Evolutionary conservation across 441 rosid species (phyloP).

Genomic region (Populus hybrid): DNA sequence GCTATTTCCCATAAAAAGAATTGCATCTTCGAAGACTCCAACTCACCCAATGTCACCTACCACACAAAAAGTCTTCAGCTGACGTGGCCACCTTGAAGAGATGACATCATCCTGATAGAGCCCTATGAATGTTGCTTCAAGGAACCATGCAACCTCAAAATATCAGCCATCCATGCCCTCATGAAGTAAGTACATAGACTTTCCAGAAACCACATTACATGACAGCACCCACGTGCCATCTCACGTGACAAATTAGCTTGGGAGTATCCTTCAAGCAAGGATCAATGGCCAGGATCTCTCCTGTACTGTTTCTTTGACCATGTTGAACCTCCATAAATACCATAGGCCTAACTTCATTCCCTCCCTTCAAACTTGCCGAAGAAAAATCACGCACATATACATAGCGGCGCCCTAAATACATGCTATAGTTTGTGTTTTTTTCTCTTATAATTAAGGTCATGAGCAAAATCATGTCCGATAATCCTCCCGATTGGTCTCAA

Average conservation of each 20-base stretch:
- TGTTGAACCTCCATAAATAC: slow-evolving; percentile 24
- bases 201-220: slow-evolving; percentile 12
- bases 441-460: slow-evolving; percentile 3
- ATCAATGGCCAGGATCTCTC: slow-evolving; percentile 23
- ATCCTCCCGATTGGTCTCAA: slow-evolving; percentile 45
- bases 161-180: background rate
- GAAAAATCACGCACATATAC: background rate
- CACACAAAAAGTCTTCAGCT: slow-evolving; percentile 1
- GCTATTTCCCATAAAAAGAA: background rate
- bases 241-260: slow-evolving; percentile 11
- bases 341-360: background rate
- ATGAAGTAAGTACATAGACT: background rate
- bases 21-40: background rate
- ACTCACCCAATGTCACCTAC: background rate
- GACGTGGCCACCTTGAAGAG: slow-evolving; percentile 24
- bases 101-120: slow-evolving; percentile 10
- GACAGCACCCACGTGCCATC: background rate
- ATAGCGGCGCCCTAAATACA: background rate
- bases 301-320: slow-evolving; percentile 22
- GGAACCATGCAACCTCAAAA: slow-evolving; percentile 7
- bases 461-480: slow-evolving; percentile 40
- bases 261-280: background rate
- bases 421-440: background rate
- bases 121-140: slow-evolving; percentile 11
- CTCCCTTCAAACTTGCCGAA: slow-evolving; percentile 1